Evolutionary conservation across 176 grass and related monocot genomes (phyloP).

Genomic region (Ananas comosus): DNA sequence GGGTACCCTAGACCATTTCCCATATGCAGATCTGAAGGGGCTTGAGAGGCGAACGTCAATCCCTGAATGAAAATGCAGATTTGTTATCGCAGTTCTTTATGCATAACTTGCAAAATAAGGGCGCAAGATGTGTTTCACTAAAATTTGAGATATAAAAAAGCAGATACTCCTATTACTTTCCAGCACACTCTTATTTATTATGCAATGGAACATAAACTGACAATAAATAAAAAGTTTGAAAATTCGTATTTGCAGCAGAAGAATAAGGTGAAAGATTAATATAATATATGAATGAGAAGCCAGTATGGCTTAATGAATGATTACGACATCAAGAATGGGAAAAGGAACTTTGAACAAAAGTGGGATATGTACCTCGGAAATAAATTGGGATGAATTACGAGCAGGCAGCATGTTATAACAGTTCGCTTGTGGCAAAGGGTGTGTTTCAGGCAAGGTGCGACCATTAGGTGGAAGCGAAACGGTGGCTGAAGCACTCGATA

Average conservation of each 20-base stretch:
- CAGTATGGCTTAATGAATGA: neutral
- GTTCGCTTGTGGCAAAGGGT: constrained; percentile 23
- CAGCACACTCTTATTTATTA: too few relatives aligned
- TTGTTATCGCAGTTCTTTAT: neutral
- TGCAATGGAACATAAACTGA: neutral
- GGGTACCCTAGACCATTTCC: constrained; percentile 23
- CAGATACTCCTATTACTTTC: too few relatives aligned
- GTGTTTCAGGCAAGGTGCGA: constrained; percentile 26
- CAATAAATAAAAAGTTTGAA: neutral
- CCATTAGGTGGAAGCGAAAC: constrained; percentile 17
- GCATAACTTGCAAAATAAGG: neutral
- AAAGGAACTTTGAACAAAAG: constrained; percentile 1
- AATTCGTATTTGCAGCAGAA: neutral
- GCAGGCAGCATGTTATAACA: constrained; percentile 10
- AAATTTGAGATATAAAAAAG: too few relatives aligned
- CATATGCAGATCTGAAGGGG: constrained; percentile 27
- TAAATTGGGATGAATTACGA: constrained; percentile 1
- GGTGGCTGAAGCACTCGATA: constrained; percentile 18
- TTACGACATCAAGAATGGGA: neutral
- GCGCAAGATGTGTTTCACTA: too few relatives aligned
- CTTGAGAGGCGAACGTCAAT: constrained; percentile 20
- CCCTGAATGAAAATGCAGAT: neutral
- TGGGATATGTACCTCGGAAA: neutral
- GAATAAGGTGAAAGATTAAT: neutral
- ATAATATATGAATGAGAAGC: neutral